Evolutionary conservation across 768 basidiomycete species (phyloP).

Genomic region (Imleria badia): DNA sequence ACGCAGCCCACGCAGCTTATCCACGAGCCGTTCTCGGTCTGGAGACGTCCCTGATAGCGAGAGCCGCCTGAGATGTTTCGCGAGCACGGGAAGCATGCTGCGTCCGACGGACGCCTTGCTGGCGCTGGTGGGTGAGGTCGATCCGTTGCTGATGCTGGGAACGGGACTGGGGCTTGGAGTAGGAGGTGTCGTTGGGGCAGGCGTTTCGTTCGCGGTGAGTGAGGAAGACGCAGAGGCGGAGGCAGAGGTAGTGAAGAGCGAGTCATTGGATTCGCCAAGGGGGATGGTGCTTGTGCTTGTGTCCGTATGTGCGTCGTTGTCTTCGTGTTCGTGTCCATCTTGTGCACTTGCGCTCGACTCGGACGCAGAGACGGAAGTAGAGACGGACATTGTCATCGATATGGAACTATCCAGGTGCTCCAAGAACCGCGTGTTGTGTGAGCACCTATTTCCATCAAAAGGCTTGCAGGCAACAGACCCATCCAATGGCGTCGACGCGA

Average conservation of each 20-base stretch:
- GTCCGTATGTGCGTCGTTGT: not conserved
- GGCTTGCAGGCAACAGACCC: not conserved
- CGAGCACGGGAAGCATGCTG: constrained; percentile 32
- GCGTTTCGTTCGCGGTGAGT: constrained; percentile 18
- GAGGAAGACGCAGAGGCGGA: constrained; percentile 19
- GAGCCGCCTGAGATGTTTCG: constrained; percentile 27
- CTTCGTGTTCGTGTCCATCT: not conserved
- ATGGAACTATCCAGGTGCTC: constrained; percentile 21
- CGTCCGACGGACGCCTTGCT: constrained; percentile 13
- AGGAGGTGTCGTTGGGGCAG: constrained; percentile 28
- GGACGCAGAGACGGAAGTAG: constrained; percentile 11
- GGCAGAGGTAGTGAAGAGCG: constrained; percentile 27
- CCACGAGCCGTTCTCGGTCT: constrained; percentile 23
- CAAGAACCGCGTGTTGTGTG: constrained; percentile 20
- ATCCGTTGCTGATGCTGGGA: not conserved
- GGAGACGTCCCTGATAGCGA: constrained; percentile 18
- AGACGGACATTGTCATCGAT: constrained; percentile 13
- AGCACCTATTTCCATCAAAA: not conserved
- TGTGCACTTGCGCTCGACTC: constrained; percentile 1
- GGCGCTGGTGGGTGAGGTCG: constrained; percentile 2
- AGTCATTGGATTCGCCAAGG: constrained; percentile 27
- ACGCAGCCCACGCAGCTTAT: constrained; percentile 24
- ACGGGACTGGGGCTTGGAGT: constrained; percentile 18
- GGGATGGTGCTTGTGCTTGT: constrained; percentile 8
- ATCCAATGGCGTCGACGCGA: constrained; percentile 13